Percentiles rank a stretch among this genome's conserved stretches.
These are phyloP conservation scores for Suhomyces canberraensis DNA, from an alignment of 805 yeast species.

Conservation along the genomic window DNA sequence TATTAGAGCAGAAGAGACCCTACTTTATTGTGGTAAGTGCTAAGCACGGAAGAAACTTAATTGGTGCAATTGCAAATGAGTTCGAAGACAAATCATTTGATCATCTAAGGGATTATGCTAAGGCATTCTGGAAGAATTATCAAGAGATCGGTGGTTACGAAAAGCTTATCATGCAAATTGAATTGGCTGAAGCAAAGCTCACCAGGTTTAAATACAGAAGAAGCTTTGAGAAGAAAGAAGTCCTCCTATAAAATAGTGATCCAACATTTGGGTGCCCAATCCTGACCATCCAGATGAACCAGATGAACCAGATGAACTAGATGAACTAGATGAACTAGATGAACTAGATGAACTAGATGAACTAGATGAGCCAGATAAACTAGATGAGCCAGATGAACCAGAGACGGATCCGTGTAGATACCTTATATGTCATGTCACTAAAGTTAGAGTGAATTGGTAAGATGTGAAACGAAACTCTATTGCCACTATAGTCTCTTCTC, in stretches of 20 bases:
- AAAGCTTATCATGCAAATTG: conserved; percentile 74
- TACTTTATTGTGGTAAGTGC: conserved; percentile 70
- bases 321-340: too few relatives aligned
- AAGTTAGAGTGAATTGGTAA: too few relatives aligned
- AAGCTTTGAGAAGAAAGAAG: conserved; percentile 72
- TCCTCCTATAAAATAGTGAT: conserved; percentile 58
- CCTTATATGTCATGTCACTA: too few relatives aligned
- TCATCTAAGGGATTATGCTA: conserved; percentile 75
- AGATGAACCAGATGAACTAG: too few relatives aligned
- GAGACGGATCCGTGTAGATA: too few relatives aligned
- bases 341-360: too few relatives aligned
- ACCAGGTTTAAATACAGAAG: conserved; percentile 63
- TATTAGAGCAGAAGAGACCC: conserved; percentile 90
- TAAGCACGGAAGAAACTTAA: conserved; percentile 76
- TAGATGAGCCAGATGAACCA: too few relatives aligned
- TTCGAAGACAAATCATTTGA: conserved; percentile 78
- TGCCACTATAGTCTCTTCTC: too few relatives aligned
- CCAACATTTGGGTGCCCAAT: too few relatives aligned
- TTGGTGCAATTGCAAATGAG: conserved; percentile 69
- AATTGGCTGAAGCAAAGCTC: conserved; percentile 83
- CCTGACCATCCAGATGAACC: too few relatives aligned
- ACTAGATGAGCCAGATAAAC: too few relatives aligned
- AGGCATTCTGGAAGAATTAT: conserved; percentile 77
- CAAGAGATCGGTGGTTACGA: conserved; percentile 87
- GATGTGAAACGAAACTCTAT: too few relatives aligned